These are phyloP conservation scores for Cyberlindnera amylophila DNA, from an alignment of 805 yeast genomes.

Conservation along the genomic window DNA sequence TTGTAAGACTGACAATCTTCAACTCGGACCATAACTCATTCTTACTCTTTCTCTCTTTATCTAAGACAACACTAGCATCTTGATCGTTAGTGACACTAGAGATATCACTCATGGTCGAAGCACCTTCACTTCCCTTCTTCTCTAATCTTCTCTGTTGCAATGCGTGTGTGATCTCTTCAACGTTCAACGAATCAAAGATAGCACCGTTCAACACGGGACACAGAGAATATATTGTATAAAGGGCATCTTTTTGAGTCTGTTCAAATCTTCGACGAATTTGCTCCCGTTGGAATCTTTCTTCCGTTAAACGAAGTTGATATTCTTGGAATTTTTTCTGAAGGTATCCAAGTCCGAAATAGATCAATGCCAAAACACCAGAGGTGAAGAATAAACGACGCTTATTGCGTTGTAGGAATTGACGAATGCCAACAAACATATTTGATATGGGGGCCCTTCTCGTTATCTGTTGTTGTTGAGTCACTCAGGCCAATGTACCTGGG, in stretches of 20 bases:
- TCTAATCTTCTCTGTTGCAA: conserved; percentile 56
- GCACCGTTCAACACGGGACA: conserved; percentile 72
- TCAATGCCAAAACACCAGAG: conserved; percentile 38
- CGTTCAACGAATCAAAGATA: conserved; percentile 57
- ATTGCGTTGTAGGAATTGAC: conserved; percentile 40
- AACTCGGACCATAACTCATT: conserved; percentile 81
- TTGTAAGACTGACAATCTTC: conserved; percentile 67
- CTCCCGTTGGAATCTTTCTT: conserved; percentile 58
- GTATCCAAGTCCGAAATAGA: conserved; percentile 42
- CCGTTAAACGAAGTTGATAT: conserved; percentile 47
- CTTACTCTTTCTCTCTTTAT: conserved; percentile 38
- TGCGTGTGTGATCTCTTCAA: conserved; percentile 68
- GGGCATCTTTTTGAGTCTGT: conserved; percentile 89
- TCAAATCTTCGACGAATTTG: conserved; percentile 78
- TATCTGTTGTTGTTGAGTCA: neutral
- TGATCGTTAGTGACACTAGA: conserved; percentile 31
- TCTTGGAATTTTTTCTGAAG: conserved; percentile 43
- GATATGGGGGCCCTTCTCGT: neutral
- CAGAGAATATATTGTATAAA: conserved; percentile 76
- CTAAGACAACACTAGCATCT: conserved; percentile 18
- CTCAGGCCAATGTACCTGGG: too few relatives aligned
- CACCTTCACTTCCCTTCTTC: conserved; percentile 19
- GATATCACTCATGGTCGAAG: conserved; percentile 6
- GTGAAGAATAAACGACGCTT: conserved; percentile 34
- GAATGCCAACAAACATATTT: conserved; percentile 23